Evolutionary conservation across 495 filamentous ascomycete genomes (phyloP).

Genomic region (Chaetomidium leptoderma): DNA sequence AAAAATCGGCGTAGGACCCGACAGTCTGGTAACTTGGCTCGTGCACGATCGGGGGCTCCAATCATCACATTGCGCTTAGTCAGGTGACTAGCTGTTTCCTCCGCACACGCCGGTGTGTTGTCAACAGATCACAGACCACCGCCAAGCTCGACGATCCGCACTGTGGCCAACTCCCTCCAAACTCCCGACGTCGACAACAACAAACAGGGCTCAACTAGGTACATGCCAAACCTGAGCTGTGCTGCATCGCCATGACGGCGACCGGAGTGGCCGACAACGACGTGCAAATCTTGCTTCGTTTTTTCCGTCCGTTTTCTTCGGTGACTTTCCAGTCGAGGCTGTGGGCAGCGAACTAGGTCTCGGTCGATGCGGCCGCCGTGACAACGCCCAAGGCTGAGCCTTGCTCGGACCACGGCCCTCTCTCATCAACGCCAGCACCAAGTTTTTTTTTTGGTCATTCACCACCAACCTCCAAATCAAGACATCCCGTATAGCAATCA

Average conservation of each 20-base stretch:
- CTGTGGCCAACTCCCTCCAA: too few species aligned
- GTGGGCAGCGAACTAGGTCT: constrained; percentile 8
- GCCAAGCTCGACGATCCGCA: too few species aligned
- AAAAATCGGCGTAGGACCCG: neutral
- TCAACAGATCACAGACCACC: neutral
- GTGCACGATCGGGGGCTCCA: neutral
- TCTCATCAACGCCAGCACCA: neutral
- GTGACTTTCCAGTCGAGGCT: constrained; percentile 9
- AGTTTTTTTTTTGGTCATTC: too few species aligned
- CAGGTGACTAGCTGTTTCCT: neutral
- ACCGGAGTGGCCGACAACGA: constrained; percentile 2
- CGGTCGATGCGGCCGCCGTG: constrained; percentile 14
- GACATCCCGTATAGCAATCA: too few species aligned
- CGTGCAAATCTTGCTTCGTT: neutral
- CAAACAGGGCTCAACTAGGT: neutral
- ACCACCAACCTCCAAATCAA: neutral
- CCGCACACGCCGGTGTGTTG: neutral
- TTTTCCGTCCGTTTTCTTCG: neutral
- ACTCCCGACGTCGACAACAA: too few species aligned
- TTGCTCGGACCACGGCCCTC: too few species aligned
- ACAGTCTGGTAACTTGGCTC: constrained; percentile 7
- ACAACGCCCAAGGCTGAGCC: constrained; percentile 16
- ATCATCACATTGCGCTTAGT: neutral
- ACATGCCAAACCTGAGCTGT: neutral
- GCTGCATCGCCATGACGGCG: neutral